These are phyloP conservation scores for Debaryomyces tyrocola DNA, from an alignment of 805 yeast genomes.

Conservation along the genomic window DNA sequence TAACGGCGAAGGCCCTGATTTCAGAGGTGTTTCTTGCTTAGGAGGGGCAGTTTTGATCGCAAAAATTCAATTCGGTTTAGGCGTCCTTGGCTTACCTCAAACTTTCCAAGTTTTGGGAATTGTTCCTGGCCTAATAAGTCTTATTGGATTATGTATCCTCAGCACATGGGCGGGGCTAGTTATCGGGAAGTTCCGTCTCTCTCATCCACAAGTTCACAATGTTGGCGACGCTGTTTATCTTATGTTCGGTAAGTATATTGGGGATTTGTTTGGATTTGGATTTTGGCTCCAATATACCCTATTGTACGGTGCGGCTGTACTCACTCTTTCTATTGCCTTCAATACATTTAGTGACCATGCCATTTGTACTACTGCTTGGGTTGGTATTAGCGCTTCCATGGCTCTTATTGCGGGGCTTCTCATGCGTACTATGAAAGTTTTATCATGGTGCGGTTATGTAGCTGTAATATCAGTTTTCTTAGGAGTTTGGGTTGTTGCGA, in stretches of 20 bases:
- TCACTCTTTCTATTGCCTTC: constrained; percentile 8
- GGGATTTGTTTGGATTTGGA: constrained; percentile 7
- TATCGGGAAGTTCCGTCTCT: constrained; percentile 7
- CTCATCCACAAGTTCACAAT: constrained; percentile 10
- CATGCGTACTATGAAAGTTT: constrained; percentile 9
- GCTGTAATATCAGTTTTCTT: constrained; percentile 5
- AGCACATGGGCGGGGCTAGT: constrained; percentile 10
- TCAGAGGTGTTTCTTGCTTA: constrained; percentile 7
- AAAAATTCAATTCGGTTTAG: constrained; percentile 10
- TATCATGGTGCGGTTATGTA: constrained; percentile 9
- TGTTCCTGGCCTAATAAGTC: constrained; percentile 9
- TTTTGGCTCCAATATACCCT: constrained; percentile 10
- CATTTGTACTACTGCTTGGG: constrained; percentile 8
- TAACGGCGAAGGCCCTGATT: constrained; percentile 7
- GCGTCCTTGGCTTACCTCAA: constrained; percentile 8
- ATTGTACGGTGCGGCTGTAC: constrained; percentile 7
- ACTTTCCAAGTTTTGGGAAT: constrained; percentile 9
- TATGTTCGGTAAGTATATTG: constrained; percentile 7
- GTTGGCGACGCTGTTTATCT: constrained; percentile 10
- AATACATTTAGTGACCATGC: constrained; percentile 9
- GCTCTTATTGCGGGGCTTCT: constrained; percentile 5
- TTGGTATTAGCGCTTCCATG: constrained; percentile 8
- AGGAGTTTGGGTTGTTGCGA: constrained; percentile 10
- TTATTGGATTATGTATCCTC: constrained; percentile 5
- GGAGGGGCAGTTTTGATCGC: constrained; percentile 11